phyloP scores from a whole-genome alignment of 108 stramenopile genomes.

The Mediolabrus comicus region DNA sequence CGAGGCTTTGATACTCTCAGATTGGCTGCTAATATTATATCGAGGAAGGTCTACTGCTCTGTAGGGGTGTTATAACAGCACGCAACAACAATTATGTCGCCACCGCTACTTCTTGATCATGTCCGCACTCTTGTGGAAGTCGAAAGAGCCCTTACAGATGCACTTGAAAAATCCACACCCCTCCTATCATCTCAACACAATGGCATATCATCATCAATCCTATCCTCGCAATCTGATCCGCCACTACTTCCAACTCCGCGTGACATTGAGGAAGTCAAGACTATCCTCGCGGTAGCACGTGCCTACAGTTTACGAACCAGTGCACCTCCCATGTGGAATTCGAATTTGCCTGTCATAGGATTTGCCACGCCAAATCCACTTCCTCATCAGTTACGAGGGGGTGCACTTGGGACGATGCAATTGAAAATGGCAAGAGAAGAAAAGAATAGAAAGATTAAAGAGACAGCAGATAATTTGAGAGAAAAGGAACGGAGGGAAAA shows the following conservation, averaged over 20 bases:
- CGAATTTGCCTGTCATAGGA: conserved; percentile 72
- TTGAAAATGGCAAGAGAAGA: conserved; percentile 62
- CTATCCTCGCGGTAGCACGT: conserved; percentile 70
- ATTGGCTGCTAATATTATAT: too few relatives aligned
- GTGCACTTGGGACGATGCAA: conserved; percentile 78
- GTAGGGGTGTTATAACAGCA: too few relatives aligned
- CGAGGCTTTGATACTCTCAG: too few relatives aligned
- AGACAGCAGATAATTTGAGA: conserved; percentile 7
- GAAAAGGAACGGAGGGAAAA: conserved; percentile 38
- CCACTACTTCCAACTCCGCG: conserved; percentile 61
- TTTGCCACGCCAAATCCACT: conserved; percentile 84
- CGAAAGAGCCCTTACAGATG: conserved; percentile 74
- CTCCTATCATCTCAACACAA: conserved; percentile 16
- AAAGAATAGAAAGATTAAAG: conserved; percentile 50
- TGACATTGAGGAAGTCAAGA: conserved; percentile 54
- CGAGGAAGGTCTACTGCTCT: too few relatives aligned
- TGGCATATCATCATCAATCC: conserved; percentile 36
- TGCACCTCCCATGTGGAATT: conserved; percentile 85
- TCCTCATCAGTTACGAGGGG: conserved; percentile 83
- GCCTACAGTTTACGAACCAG: conserved; percentile 67
- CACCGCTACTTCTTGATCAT: conserved; percentile 27
- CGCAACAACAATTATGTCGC: not conserved
- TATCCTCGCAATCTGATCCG: conserved; percentile 23
- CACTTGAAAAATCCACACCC: conserved; percentile 51
- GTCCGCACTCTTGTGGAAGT: conserved; percentile 58